phyloP scores from a whole-genome alignment of 129 eudicot genomes.

The Flaveria brownii region DNA sequence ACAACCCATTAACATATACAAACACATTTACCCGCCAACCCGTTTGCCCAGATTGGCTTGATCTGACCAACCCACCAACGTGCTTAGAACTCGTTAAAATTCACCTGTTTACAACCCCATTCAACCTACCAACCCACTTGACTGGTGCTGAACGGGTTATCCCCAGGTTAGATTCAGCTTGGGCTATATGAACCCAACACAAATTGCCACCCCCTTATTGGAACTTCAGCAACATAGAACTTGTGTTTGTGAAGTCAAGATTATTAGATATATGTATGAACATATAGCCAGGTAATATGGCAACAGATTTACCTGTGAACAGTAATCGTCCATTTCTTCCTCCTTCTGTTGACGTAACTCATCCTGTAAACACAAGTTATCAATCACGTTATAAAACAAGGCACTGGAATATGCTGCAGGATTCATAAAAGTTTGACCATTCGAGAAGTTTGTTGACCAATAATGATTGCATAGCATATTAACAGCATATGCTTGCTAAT shows the following conservation, averaged over 20 bases:
- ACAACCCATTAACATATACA: no score
- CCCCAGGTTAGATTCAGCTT: background rate
- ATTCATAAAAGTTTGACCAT: background rate
- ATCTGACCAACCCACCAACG: background rate
- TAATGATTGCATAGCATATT: background rate
- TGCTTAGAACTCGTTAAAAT: background rate
- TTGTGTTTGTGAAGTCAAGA: conserved; percentile 4
- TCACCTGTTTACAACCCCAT: background rate
- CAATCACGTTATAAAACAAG: conserved; percentile 4
- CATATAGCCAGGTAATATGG: conserved; percentile 2
- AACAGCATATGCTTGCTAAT: background rate
- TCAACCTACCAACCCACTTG: background rate
- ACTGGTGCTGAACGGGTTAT: background rate
- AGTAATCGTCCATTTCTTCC: conserved; percentile 97
- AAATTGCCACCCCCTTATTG: conserved; percentile 6
- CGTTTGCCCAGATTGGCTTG: background rate
- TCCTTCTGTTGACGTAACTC: conserved; percentile 91
- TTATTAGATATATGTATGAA: background rate
- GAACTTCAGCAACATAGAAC: conserved; percentile 6
- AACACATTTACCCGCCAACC: background rate
- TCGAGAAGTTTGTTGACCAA: conserved; percentile 8
- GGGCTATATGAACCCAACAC: background rate
- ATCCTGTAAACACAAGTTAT: conserved; percentile 54
- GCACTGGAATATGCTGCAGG: background rate
- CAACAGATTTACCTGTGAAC: conserved; percentile 68